Conservation (phyloP, 2,329 filamentous ascomycete species). For the Blastomyces silverae region DNA sequence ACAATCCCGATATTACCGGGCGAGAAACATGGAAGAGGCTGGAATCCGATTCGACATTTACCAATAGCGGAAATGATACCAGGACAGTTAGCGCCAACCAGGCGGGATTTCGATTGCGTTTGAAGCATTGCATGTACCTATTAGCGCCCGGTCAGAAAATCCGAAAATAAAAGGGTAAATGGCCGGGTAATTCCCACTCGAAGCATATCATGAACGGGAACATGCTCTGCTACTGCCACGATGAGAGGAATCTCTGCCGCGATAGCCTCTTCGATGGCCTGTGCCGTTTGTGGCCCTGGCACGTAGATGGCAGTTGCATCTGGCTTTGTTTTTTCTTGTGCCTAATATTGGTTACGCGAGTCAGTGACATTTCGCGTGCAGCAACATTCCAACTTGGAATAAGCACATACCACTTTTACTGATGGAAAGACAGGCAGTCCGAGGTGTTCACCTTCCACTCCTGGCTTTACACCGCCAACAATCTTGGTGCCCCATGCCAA, state of each 20-base stretch:
- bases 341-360: conserved; percentile 36
- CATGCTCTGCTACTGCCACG: conserved; percentile 72
- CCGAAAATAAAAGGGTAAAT: conserved; percentile 15
- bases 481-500: conserved; percentile 73
- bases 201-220: conserved; percentile 70
- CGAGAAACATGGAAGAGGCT: conserved; percentile 65
- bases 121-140: conserved; percentile 63
- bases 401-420: conserved; percentile 49
- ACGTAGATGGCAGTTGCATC: conserved; percentile 76
- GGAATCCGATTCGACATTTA: conserved; percentile 66
- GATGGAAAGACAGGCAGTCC: conserved; percentile 65
- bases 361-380: neutral
- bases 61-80: conserved; percentile 70
- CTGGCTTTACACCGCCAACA: conserved; percentile 69
- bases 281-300: conserved; percentile 63
- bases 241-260: conserved; percentile 71
- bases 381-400: neutral
- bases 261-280: conserved; percentile 72
- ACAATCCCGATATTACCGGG: conserved; percentile 66
- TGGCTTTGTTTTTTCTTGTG: conserved; percentile 63
- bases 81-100: conserved; percentile 75
- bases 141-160: conserved; percentile 14
- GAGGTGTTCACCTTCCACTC: conserved; percentile 62
- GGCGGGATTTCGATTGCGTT: conserved; percentile 62
- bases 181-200: conserved; percentile 44